A percentile compares a stretch with the other conserved stretches of the same genome.
Evolutionary conservation across 345 rosid genomes (phyloP).

Genomic region (Salix udensis): DNA sequence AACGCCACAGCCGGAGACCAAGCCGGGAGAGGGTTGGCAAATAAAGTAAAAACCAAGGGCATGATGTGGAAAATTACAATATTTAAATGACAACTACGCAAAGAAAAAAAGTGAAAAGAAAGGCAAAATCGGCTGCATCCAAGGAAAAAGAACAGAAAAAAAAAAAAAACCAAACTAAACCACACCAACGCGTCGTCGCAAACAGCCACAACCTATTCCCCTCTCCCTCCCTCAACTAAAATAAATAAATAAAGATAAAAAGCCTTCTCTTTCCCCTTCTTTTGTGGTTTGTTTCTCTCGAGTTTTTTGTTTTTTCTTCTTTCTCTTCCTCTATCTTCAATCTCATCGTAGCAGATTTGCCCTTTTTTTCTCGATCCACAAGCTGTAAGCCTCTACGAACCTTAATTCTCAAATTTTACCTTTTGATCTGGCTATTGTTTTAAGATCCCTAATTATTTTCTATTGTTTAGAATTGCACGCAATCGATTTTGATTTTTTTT

Average conservation of each 20-base stretch:
- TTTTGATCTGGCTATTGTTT: slow-evolving; percentile 9
- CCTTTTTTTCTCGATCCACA: slow-evolving; percentile 28
- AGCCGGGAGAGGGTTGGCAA: slow-evolving; percentile 7
- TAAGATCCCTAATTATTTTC: slow-evolving; percentile 29
- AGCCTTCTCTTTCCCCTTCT: slow-evolving; percentile 8
- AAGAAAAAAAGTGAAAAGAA: background rate
- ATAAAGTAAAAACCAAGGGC: slow-evolving; percentile 16
- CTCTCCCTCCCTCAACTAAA: background rate
- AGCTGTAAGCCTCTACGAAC: slow-evolving; percentile 37
- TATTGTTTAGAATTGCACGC: background rate
- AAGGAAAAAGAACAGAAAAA: slow-evolving; percentile 1
- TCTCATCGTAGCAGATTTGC: slow-evolving; percentile 42
- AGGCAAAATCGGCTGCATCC: slow-evolving; percentile 10
- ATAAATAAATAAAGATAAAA: background rate
- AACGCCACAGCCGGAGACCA: background rate
- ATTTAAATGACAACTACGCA: slow-evolving; percentile 34
- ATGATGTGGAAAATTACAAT: background rate
- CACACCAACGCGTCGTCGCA: slow-evolving; percentile 6
- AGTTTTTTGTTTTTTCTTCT: slow-evolving; percentile 1
- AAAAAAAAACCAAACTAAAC: too few relatives aligned
- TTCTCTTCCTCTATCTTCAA: slow-evolving; percentile 11
- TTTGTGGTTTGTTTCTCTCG: slow-evolving; percentile 12
- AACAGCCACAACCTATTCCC: background rate
- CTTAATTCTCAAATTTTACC: slow-evolving; percentile 19
- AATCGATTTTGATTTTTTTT: background rate